Conservation (phyloP, 139 green algal species). For the Desmodesmus armatus region DNA sequence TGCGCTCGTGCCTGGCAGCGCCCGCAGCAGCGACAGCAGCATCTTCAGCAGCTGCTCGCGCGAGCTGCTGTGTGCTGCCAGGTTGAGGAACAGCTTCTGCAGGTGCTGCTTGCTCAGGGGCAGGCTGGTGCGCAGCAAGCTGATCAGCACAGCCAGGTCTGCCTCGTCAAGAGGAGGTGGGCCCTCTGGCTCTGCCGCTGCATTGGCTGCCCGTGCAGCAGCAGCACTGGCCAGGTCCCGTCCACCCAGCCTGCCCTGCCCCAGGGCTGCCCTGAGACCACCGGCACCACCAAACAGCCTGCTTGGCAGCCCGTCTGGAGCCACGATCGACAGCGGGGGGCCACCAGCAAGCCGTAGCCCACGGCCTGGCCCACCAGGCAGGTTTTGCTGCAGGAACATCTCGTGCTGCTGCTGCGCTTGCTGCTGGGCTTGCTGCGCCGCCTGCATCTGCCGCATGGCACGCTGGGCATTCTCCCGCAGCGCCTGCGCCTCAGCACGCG, state of each 20-base stretch:
- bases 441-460: conserved; percentile 46
- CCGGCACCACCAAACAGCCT: background rate
- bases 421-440: conserved; percentile 9
- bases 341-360: background rate
- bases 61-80: conserved; percentile 73
- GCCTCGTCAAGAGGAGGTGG: conserved; percentile 73
- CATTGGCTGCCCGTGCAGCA: background rate
- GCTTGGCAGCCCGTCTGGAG: conserved; percentile 1
- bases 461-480: conserved; percentile 58
- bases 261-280: background rate
- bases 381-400: background rate
- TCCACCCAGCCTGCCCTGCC: too few relatives aligned
- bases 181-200: conserved; percentile 51
- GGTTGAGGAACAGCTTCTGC: conserved; percentile 86
- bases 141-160: conserved; percentile 75
- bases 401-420: conserved; percentile 30
- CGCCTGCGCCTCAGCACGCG: conserved; percentile 73
- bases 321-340: background rate
- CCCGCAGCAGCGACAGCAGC: conserved; percentile 64
- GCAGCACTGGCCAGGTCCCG: too few relatives aligned
- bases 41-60: conserved; percentile 75
- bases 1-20: conserved; percentile 8
- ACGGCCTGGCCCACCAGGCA: background rate
- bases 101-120: conserved; percentile 73
- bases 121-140: conserved; percentile 72